phyloP scores from a whole-genome alignment of 164 flowering plant species.

The Taxillus chinensis region DNA sequence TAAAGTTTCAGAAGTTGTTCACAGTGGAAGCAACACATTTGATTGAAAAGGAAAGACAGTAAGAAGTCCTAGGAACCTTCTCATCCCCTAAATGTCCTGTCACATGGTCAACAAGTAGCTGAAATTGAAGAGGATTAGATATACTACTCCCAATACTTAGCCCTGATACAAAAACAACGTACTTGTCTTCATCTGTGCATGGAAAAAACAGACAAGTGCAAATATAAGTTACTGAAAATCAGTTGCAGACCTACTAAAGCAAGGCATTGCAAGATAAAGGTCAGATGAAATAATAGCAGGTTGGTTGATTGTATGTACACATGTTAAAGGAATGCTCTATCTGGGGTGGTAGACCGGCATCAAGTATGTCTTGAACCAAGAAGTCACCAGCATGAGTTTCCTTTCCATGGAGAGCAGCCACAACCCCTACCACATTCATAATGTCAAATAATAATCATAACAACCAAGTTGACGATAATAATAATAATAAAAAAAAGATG shows the following conservation, averaged over 20 bases:
- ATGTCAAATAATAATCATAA: conserved; percentile 2
- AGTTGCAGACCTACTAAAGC: background rate
- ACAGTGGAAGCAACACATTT: background rate
- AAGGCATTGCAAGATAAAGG: too few relatives aligned
- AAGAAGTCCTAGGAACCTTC: conserved; percentile 34
- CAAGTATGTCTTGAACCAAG: conserved; percentile 69
- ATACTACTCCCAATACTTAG: conserved; percentile 55
- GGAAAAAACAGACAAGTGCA: conserved; percentile 2
- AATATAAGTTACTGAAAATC: background rate
- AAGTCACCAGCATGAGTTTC: conserved; percentile 75
- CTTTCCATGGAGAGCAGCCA: conserved; percentile 86
- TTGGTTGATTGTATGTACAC: conserved; percentile 23
- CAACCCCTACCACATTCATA: conserved; percentile 41
- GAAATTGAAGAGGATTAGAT: conserved; percentile 75
- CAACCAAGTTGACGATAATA: background rate
- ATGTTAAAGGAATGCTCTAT: conserved; percentile 38
- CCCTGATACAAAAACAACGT: conserved; percentile 82
- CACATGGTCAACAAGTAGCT: conserved; percentile 93
- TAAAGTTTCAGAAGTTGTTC: conserved; percentile 5
- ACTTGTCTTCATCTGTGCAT: conserved; percentile 80
- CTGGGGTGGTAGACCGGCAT: conserved; percentile 87
- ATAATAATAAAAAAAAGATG: background rate
- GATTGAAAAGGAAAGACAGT: conserved; percentile 4
- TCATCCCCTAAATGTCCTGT: conserved; percentile 96
- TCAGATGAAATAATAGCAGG: background rate